A percentile compares a stretch with the other conserved stretches of the same genome.
phyloP scores from a whole-genome alignment of 1,139 yeast species.

The Arxiozyma bovina region DNA sequence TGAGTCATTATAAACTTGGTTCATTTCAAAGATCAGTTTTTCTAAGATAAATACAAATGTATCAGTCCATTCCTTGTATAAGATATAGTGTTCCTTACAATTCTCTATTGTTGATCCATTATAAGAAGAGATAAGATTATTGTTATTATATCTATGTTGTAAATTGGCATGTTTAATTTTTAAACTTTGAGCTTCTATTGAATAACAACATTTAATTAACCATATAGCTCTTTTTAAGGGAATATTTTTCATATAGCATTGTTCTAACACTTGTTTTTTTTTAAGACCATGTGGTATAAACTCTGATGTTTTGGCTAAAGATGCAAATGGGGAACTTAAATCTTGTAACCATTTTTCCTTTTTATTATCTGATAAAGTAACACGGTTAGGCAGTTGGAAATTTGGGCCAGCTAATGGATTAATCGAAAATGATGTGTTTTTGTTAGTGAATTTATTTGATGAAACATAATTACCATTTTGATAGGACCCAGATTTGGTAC shows the following conservation, averaged over 20 bases:
- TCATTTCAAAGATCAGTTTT: conserved; percentile 27
- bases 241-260: conserved; percentile 52
- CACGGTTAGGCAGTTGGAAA: conserved; percentile 38
- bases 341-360: conserved; percentile 79
- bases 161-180: conserved; percentile 40
- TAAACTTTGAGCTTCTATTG: conserved; percentile 66
- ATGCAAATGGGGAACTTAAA: conserved; percentile 56
- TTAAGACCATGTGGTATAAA: conserved; percentile 90
- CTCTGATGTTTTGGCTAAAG: conserved; percentile 58
- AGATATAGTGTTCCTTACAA: conserved; percentile 7
- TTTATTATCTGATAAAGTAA: conserved; percentile 79
- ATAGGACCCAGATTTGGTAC: background rate
- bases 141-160: background rate
- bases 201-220: conserved; percentile 81
- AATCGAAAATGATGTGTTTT: conserved; percentile 10
- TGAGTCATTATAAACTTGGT: conserved; percentile 24
- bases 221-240: conserved; percentile 78
- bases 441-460: background rate
- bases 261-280: conserved; percentile 63
- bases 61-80: conserved; percentile 84
- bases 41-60: conserved; percentile 24
- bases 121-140: too few relatives aligned
- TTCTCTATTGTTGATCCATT: conserved; percentile 16
- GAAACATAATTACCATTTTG: background rate
- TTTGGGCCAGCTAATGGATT: conserved; percentile 26